These are phyloP conservation scores for Backusella macrospora DNA, from an alignment of 192 early-diverging fungal genomes.

Conservation along the genomic window DNA sequence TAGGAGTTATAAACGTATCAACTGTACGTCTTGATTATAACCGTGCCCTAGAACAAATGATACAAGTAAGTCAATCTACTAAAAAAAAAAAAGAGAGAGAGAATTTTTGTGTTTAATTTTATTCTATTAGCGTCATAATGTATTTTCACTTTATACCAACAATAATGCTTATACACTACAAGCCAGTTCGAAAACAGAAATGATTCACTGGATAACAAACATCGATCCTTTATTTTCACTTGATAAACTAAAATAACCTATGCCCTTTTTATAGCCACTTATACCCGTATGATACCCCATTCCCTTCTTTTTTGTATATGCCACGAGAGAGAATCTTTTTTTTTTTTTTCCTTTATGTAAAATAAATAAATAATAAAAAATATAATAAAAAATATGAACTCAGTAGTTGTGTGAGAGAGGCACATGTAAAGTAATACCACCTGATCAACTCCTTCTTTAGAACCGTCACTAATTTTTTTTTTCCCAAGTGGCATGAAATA, in stretches of 20 bases:
- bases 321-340: conserved; percentile 17
- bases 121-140: conserved; percentile 52
- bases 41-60: conserved; percentile 55
- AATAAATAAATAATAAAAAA: background rate
- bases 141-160: conserved; percentile 74
- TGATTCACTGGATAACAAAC: conserved; percentile 67
- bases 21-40: conserved; percentile 66
- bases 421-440: conserved; percentile 18
- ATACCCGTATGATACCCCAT: conserved; percentile 6
- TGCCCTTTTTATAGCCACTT: background rate
- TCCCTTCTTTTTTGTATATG: conserved; percentile 11
- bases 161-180: conserved; percentile 70
- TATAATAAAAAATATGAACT: conserved; percentile 3
- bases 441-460: conserved; percentile 7
- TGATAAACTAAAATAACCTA: conserved; percentile 15
- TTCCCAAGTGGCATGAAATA: conserved; percentile 21
- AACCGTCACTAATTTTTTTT: conserved; percentile 15
- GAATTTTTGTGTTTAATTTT: conserved; percentile 6
- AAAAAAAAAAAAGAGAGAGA: background rate
- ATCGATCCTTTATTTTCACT: conserved; percentile 33
- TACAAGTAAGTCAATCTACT: conserved; percentile 55
- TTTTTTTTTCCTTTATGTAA: conserved; percentile 10
- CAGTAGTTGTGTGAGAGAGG: conserved; percentile 13
- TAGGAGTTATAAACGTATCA: conserved; percentile 77
- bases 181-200: conserved; percentile 60